Evolutionary conservation across 2,329 filamentous ascomycete genomes (phyloP), one percentile per base, ranked within the genome.

Genomic region (Leptodontidium sp.): DNA sequence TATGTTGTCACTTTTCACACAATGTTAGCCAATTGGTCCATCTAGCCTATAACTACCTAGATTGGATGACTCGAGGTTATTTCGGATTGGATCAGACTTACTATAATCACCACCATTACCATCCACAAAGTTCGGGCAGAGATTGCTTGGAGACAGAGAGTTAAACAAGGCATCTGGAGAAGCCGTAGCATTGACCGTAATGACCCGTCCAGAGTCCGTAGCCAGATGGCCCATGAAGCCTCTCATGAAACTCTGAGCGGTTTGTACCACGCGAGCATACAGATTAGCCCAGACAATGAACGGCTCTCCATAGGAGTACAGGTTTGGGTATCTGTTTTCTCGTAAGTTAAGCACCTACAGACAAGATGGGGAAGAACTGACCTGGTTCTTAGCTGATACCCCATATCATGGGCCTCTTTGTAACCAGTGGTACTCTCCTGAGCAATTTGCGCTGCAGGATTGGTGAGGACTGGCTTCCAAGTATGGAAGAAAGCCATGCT

Each of bases 211-310:
- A 0, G 85, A 79, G 2, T 82, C 80, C 0, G 83, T 83, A 4
- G 87, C 83, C 53, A 86, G 84, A 26, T 84, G 82, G 0, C 88
- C 88, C 0, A 91, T 77, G 74, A 87, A 91, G 8, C 89, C 89
- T 40, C 84, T 84, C 1, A 88, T 81, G 71, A 91, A 91, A 57
- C 88, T 82, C 63, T 86, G 81, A 1, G 88, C 88, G 1, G 88
- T 89, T 75, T 91, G 86, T 12, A 90, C 80, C 0, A 90, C 88
- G 6, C 87, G 84, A 6, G 86, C 85, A 77, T 91, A 91, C 73
- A 88, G 86, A 76, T 91, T 92, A 21, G 88, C 84, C 87, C 88
- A 92, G 7, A 89, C 84, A 9, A 85, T 81, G 73, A 91, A 90
- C 1, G 81, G 80, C 0, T 79, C 61, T 1, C 73, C 75, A 40